These are phyloP conservation scores for Colletotrichum sp. DNA, from an alignment of 2,329 filamentous ascomycete species.

Conservation along the genomic window DNA sequence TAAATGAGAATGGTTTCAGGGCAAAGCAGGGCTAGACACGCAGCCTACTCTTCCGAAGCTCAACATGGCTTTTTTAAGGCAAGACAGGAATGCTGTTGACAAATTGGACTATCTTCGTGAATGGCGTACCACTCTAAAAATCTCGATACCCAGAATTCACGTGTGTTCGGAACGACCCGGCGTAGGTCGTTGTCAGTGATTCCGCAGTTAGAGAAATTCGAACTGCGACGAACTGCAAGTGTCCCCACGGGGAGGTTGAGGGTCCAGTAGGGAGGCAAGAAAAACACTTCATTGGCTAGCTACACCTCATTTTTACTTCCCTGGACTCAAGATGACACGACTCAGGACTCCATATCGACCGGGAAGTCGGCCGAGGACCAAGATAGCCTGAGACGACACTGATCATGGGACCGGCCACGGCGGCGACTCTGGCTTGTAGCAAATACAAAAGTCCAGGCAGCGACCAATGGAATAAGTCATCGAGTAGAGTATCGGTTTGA, in stretches of 20 bases:
- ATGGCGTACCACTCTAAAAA: not conserved
- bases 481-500: not conserved
- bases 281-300: not conserved
- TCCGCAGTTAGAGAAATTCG: not conserved
- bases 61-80: not conserved
- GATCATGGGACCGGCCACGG: not conserved
- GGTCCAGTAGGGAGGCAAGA: not conserved
- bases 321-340: not conserved
- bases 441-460: not conserved
- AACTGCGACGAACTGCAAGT: not conserved
- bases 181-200: not conserved
- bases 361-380: not conserved
- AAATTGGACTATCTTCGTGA: not conserved
- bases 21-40: not conserved
- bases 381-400: not conserved
- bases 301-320: not conserved
- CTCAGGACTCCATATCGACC: not conserved
- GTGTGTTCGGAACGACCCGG: not conserved
- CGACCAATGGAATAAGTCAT: not conserved
- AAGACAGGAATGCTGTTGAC: fast-evolving
- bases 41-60: not conserved
- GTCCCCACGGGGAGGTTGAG: not conserved
- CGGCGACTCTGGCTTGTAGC: not conserved
- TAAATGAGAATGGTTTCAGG: not conserved
- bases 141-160: not conserved